Base-by-base conservation (phyloP, 441 rosid genomes). In the Dalechampia spathulata region DNA sequence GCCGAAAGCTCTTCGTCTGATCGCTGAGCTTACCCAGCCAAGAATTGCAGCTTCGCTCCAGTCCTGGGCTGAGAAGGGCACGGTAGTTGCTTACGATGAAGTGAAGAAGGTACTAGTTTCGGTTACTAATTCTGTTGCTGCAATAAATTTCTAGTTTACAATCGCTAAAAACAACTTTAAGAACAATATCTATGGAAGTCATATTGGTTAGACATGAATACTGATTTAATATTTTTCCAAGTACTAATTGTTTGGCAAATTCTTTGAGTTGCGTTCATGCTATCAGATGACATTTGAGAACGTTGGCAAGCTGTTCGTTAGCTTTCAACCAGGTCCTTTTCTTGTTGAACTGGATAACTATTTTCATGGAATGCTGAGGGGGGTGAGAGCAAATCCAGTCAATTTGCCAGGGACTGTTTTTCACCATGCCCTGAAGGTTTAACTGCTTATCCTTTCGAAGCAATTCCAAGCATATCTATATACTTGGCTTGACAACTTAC, bases 331-430 rank as follows among this genome's bases (percentile, higher is more conserved):
- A 1, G 80, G 78, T 46, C 69, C 80, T 9, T 38, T 22, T 13
- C 50, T 72, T 8, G 66, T 61, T 16, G 14, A 36, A 27, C 14
- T 70, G n/a, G 65, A 67, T 6, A 14, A 30, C 9, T 52, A 62
- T 43, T 72, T 69, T 36, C 7, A 40, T 5, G 74, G 69, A 2
- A 8, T 70, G 63, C 13, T 65, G 3, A 49, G 61, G 37, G 81
- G 81, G 34, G 0, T 72, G 4, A 65, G 74, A 64, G 79, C 79
- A 25, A 61, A 56, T 0, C 84, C 84, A 7, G 23, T 69, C 13
- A 62, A 72, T 38, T 13, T 79, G 26, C 81, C 79, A 0, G 79
- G 78, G 55, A 67, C 78, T 53, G 74, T 81, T 0, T 60, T 22
- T 49, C 65, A 52, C 55, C 64, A 12, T 15, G 74, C 72, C 27